These are phyloP conservation scores for Erucastrum elatum DNA, from an alignment of 345 rosid genomes.

Conservation along the genomic window DNA sequence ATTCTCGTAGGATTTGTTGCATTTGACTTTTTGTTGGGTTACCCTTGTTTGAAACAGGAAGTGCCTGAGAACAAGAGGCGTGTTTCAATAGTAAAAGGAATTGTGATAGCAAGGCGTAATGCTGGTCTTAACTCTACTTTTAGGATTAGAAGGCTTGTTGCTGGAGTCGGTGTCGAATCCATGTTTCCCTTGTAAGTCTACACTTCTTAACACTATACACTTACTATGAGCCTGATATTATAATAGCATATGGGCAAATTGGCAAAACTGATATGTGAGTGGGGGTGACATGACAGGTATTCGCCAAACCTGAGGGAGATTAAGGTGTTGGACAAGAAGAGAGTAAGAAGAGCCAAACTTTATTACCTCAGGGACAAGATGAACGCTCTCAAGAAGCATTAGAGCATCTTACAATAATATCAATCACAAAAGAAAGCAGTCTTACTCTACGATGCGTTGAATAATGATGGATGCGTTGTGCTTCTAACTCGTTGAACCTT, in stretches of 20 bases:
- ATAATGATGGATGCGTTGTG: not conserved
- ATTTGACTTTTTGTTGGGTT: not conserved
- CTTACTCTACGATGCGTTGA: not conserved
- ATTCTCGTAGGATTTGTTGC: not conserved
- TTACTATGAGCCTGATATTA: too few species aligned
- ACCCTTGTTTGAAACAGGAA: slow-evolving; percentile 57
- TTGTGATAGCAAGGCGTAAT: slow-evolving; percentile 91
- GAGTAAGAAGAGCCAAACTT: slow-evolving; percentile 93
- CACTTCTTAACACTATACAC: too few species aligned
- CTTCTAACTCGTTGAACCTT: not conserved
- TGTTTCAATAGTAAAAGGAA: slow-evolving; percentile 66
- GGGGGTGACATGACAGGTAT: slow-evolving; percentile 58
- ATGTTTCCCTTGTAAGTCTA: slow-evolving; percentile 81
- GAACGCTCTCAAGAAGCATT: slow-evolving; percentile 77
- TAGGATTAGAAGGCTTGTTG: slow-evolving; percentile 88
- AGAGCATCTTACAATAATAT: not conserved
- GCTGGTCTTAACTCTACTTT: slow-evolving; percentile 84
- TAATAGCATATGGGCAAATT: not conserved
- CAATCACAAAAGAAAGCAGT: not conserved
- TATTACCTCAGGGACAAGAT: slow-evolving; percentile 90
- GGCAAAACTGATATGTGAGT: slow-evolving; percentile 10
- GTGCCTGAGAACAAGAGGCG: slow-evolving; percentile 96
- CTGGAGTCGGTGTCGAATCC: slow-evolving; percentile 93
- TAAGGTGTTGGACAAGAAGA: slow-evolving; percentile 92
- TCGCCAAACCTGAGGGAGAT: slow-evolving; percentile 95